Conservation (phyloP, 441 rosid species). For the Flueggea neowawraea region DNA sequence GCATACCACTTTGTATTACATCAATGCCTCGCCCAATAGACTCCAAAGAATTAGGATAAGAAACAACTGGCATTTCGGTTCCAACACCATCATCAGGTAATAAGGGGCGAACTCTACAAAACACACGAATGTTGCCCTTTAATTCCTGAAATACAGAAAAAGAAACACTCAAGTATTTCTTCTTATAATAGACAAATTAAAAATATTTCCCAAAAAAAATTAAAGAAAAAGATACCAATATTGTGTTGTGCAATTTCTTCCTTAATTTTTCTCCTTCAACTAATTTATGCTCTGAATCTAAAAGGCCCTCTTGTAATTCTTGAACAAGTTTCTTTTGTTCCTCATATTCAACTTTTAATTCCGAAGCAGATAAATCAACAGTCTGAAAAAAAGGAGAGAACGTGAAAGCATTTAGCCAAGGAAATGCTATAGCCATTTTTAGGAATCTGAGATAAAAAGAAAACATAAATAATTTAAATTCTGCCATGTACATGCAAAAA, state of each 20-base stretch:
- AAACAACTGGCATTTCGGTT: slow-evolving; percentile 48
- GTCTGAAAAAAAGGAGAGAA: slow-evolving; percentile 33
- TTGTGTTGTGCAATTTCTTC: slow-evolving; percentile 93
- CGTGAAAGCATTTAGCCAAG: too few species aligned
- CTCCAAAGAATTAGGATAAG: slow-evolving; percentile 78
- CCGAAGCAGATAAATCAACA: slow-evolving; percentile 53
- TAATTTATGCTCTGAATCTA: slow-evolving; percentile 60
- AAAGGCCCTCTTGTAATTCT: slow-evolving; percentile 61
- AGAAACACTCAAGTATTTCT: too few species aligned
- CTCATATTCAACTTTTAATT: slow-evolving; percentile 51
- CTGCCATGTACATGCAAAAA: neutral
- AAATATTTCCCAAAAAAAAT: neutral
- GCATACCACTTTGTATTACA: slow-evolving; percentile 72
- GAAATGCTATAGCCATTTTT: neutral
- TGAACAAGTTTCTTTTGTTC: slow-evolving; percentile 38
- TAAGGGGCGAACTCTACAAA: slow-evolving; percentile 92
- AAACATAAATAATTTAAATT: neutral
- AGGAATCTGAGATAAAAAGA: slow-evolving; percentile 2
- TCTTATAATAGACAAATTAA: neutral
- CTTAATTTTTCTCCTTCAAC: slow-evolving; percentile 79
- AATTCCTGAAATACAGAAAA: slow-evolving; percentile 54
- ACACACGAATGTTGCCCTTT: slow-evolving; percentile 96
- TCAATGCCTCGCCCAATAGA: slow-evolving; percentile 83
- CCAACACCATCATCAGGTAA: slow-evolving; percentile 78
- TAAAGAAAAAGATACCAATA: slow-evolving; percentile 42